phyloP scores from a whole-genome alignment of 306 rosid species.

The Sechiopsis laciniata region DNA sequence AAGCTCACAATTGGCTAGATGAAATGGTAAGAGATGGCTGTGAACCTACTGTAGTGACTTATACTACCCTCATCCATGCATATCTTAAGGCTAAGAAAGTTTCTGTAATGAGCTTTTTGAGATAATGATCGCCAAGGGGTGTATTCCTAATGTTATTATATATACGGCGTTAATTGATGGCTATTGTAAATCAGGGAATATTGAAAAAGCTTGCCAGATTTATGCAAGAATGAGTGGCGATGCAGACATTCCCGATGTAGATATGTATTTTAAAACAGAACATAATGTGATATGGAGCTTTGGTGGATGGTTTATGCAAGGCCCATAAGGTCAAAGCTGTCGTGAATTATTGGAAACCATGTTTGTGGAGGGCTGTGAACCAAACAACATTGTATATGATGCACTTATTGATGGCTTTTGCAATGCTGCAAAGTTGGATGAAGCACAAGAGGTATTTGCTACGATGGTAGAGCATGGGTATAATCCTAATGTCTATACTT shows the following conservation, averaged over 20 bases:
- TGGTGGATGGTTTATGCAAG: slow-evolving; percentile 90
- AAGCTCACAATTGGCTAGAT: slow-evolving; percentile 66
- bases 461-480: slow-evolving; percentile 71
- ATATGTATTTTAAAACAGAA: slow-evolving; percentile 54
- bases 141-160: slow-evolving; percentile 69
- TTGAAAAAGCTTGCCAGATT: slow-evolving; percentile 71
- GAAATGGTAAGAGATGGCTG: slow-evolving; percentile 76
- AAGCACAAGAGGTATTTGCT: slow-evolving; percentile 69
- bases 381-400: slow-evolving; percentile 63
- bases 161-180: slow-evolving; percentile 85
- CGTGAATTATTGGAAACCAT: slow-evolving; percentile 53
- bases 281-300: slow-evolving; percentile 52
- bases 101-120: slow-evolving; percentile 55
- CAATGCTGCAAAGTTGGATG: slow-evolving; percentile 66
- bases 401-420: slow-evolving; percentile 86
- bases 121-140: slow-evolving; percentile 59
- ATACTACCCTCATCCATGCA: slow-evolving; percentile 77
- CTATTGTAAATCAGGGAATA: slow-evolving; percentile 65
- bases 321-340: slow-evolving; percentile 68
- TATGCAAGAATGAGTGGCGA: slow-evolving; percentile 68
- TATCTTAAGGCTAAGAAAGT: slow-evolving; percentile 69
- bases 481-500: slow-evolving; percentile 65
- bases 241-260: slow-evolving; percentile 46
- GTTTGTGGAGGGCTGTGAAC: slow-evolving; percentile 58
- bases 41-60: slow-evolving; percentile 73